These are phyloP conservation scores for Ogataea nitratoaversa DNA, from an alignment of 805 yeast genomes.

Conservation along the genomic window DNA sequence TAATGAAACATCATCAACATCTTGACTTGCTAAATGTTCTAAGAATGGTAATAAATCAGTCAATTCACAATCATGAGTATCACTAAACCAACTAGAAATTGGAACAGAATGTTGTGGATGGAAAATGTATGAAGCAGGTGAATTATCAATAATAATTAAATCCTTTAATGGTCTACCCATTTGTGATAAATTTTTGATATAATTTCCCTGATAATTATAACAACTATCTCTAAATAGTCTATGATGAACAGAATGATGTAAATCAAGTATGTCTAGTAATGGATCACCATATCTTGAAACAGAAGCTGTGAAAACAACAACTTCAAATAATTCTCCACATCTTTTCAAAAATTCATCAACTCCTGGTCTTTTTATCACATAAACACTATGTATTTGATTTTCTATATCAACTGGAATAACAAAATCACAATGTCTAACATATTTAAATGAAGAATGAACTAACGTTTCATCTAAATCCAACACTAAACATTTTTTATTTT, in stretches of 20 bases:
- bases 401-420: conserved; percentile 97
- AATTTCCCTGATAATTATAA: conserved; percentile 89
- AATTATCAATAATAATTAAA: conserved; percentile 87
- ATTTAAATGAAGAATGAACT: conserved; percentile 93
- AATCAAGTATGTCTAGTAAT: conserved; percentile 79
- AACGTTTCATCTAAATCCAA: conserved; percentile 94
- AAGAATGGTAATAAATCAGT: conserved; percentile 86
- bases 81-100: conserved; percentile 96
- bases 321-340: conserved; percentile 87
- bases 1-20: conserved; percentile 79
- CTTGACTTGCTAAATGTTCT: conserved; percentile 69
- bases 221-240: conserved; percentile 93
- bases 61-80: conserved; percentile 93
- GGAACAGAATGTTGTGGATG: conserved; percentile 99
- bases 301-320: conserved; percentile 95
- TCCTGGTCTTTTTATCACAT: conserved; percentile 96
- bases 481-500: conserved; percentile 77
- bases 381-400: conserved; percentile 86
- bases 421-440: conserved; percentile 88
- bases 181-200: conserved; percentile 88
- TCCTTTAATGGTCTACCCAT: conserved; percentile 89
- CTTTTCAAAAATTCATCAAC: conserved; percentile 85
- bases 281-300: conserved; percentile 97
- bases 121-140: conserved; percentile 96
- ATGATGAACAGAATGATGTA: conserved; percentile 75